These are phyloP conservation scores for Kuraishia borneana DNA, from an alignment of 805 yeast genomes.

Conservation along the genomic window DNA sequence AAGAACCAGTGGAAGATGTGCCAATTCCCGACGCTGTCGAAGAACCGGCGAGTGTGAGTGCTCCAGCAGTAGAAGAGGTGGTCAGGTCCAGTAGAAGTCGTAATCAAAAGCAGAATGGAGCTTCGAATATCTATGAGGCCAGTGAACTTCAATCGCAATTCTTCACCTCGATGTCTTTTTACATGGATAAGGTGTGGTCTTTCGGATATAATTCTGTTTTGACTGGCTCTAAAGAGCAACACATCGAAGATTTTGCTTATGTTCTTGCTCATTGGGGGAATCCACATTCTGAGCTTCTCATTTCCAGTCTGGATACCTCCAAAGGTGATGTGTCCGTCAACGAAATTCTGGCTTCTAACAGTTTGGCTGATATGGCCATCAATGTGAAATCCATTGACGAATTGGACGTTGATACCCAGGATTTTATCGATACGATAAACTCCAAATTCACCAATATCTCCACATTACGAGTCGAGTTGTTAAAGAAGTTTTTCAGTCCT, in stretches of 20 bases:
- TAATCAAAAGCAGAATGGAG: too few species aligned
- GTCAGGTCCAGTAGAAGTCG: too few species aligned
- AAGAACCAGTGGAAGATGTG: conserved; percentile 2
- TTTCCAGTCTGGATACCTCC: conserved; percentile 3
- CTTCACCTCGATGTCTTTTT: too few species aligned
- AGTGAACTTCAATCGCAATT: too few species aligned
- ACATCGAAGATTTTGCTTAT: conserved; percentile 13
- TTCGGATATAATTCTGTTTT: too few species aligned
- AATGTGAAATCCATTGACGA: conserved; percentile 8
- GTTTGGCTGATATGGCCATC: conserved; percentile 6
- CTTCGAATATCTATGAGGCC: too few species aligned
- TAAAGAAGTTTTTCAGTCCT: conserved; percentile 12
- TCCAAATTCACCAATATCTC: conserved; percentile 11
- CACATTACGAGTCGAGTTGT: conserved; percentile 15
- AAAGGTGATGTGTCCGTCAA: conserved; percentile 14
- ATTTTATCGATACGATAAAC: conserved; percentile 10
- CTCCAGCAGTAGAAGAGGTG: too few species aligned
- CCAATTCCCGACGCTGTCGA: conserved; percentile 16
- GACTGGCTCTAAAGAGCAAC: too few species aligned
- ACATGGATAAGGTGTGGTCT: too few species aligned
- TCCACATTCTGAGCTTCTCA: conserved; percentile 5
- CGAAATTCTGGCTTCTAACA: conserved; percentile 17
- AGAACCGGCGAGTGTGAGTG: too few species aligned
- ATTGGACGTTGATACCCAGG: conserved; percentile 8
- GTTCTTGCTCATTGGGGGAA: conserved; percentile 20